A percentile compares a stretch with the other conserved stretches of the same genome.
phyloP scores from a whole-genome alignment of 495 filamentous ascomycete genomes.

The Aspergillus ostianus region DNA sequence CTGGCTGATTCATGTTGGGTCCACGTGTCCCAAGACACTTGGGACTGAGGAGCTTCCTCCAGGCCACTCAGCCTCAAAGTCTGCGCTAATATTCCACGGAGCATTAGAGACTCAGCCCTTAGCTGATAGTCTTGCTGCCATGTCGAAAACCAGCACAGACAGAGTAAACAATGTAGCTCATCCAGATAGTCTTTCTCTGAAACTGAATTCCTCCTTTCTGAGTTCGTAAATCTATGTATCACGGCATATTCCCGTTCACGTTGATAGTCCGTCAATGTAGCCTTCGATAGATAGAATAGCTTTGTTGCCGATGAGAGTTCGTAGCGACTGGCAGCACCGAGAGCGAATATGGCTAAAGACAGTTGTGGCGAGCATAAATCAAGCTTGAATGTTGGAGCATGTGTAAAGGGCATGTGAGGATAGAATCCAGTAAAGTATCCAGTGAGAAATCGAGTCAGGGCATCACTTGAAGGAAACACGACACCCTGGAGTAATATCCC shows the following conservation, averaged over 20 bases:
- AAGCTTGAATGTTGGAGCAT: conserved; percentile 5
- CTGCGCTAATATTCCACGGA: background rate
- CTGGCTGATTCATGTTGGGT: conserved; percentile 11
- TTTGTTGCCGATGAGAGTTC: background rate
- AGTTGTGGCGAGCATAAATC: conserved; percentile 1
- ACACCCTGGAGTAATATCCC: background rate
- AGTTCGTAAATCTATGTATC: background rate
- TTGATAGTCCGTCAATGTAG: background rate
- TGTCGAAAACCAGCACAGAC: background rate
- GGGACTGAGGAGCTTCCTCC: background rate
- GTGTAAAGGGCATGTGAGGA: conserved; percentile 3
- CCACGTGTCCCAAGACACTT: conserved; percentile 6
- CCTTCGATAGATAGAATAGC: conserved; percentile 2
- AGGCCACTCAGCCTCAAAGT: background rate
- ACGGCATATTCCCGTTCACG: background rate
- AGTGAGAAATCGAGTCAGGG: conserved; percentile 5
- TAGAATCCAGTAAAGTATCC: conserved; percentile 11
- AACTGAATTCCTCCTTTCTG: background rate
- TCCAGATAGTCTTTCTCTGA: background rate
- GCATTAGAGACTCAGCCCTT: background rate
- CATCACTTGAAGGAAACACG: background rate
- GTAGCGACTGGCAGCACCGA: conserved; percentile 1
- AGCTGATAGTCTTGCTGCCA: background rate
- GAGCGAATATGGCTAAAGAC: background rate
- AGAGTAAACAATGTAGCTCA: background rate